Conservation (phyloP, 2,329 filamentous ascomycete species). For the Hymenoscyphus occultus region DNA sequence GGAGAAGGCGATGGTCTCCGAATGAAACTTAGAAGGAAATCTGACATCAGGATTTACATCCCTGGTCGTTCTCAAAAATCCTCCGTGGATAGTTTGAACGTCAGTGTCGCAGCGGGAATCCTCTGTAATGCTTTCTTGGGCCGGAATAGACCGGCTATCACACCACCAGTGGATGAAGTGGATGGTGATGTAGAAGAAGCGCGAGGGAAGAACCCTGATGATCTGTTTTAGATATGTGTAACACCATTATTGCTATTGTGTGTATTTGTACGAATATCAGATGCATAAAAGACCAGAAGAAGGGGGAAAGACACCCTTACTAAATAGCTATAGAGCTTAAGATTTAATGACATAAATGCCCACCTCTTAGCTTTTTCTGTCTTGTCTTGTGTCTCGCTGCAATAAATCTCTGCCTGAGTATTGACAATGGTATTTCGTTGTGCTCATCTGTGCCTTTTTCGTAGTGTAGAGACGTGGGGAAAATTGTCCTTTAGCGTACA, state of each 20-base stretch:
- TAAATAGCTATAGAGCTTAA: neutral
- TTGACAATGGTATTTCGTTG: neutral
- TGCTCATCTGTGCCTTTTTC: no score
- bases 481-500: no score
- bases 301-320: neutral
- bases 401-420: neutral
- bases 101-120: conserved; percentile 81
- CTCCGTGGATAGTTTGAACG: conserved; percentile 86
- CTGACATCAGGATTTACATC: conserved; percentile 67
- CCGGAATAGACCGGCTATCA: neutral
- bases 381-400: neutral
- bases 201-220: neutral
- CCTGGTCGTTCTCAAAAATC: conserved; percentile 44
- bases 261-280: neutral
- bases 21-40: conserved; percentile 59
- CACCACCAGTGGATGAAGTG: neutral
- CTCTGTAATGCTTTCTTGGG: conserved; percentile 62
- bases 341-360: neutral
- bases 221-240: conserved; percentile 9
- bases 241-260: neutral
- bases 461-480: no score
- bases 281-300: neutral
- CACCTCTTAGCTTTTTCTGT: neutral
- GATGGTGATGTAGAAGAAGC: neutral
- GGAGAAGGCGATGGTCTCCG: conserved; percentile 75